phyloP scores from a whole-genome alignment of 805 yeast species.

The Wilhelminamyces savonicus region DNA sequence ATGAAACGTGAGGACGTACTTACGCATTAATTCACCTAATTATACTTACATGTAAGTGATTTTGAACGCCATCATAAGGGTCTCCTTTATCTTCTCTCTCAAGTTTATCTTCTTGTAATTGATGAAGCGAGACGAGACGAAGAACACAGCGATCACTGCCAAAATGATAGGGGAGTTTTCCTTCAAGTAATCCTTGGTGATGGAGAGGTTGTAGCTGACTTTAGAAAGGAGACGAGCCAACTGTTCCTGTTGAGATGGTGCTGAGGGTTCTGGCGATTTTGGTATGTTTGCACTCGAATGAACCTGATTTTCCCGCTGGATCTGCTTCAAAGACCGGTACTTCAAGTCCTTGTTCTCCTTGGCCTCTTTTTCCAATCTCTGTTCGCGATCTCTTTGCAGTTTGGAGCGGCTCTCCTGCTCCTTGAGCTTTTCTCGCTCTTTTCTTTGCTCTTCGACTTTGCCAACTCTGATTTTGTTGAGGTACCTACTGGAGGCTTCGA shows the following conservation, averaged over 20 bases:
- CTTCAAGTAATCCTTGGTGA: constrained; percentile 16
- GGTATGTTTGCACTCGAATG: too few relatives aligned
- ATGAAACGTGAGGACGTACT: too few relatives aligned
- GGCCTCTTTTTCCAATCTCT: constrained; percentile 6
- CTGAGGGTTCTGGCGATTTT: constrained; percentile 3
- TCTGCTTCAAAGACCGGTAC: constrained; percentile 25
- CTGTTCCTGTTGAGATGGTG: constrained; percentile 1
- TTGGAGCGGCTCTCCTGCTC: constrained; percentile 9
- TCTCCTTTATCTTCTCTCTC: constrained; percentile 25
- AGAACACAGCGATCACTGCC: constrained; percentile 12
- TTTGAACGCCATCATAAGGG: constrained; percentile 39
- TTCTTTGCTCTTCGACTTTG: constrained; percentile 8
- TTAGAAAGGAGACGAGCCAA: constrained; percentile 1
- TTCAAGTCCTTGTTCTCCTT: constrained; percentile 17
- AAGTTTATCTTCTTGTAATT: constrained; percentile 20
- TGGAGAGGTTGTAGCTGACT: constrained; percentile 9
- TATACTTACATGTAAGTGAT: constrained; percentile 31
- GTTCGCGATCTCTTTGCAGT: constrained; percentile 15
- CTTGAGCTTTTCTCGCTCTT: constrained; percentile 3
- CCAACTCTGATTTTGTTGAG: constrained; percentile 9
- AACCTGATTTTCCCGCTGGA: too few relatives aligned
- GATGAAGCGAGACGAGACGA: constrained; percentile 15
- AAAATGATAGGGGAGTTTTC: constrained; percentile 24
- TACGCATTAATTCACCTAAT: too few relatives aligned
- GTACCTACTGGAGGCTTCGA: constrained; percentile 5